A percentile compares a stretch with the other conserved stretches of the same genome.
Conservation (phyloP, 1,284 basidiomycete genomes). For the Dichomitus squalens region DNA sequence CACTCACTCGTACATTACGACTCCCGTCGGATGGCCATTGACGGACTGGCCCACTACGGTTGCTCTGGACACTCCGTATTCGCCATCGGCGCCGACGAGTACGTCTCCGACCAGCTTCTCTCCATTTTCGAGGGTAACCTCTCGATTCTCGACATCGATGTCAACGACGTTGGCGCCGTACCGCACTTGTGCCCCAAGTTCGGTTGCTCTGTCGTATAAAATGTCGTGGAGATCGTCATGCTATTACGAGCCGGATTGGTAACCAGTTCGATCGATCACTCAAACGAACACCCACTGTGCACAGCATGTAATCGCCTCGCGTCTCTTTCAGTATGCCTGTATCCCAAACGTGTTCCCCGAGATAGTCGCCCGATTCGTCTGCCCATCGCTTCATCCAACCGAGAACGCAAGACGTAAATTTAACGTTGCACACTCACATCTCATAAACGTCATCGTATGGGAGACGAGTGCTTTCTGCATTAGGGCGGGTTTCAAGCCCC, state of each 20-base stretch:
- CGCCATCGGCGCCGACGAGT: conserved; percentile 66
- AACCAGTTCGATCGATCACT: conserved; percentile 13
- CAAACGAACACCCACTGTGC: conserved; percentile 42
- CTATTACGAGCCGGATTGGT: conserved; percentile 29
- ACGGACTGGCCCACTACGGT: conserved; percentile 35
- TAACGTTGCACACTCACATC: conserved; percentile 33
- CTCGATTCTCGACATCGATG: conserved; percentile 17
- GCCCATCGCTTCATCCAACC: background rate
- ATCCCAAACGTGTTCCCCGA: conserved; percentile 55
- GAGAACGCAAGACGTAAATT: background rate
- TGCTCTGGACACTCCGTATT: conserved; percentile 27
- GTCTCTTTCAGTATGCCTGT: conserved; percentile 55
- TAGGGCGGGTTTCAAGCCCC: conserved; percentile 50
- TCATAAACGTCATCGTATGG: conserved; percentile 38
- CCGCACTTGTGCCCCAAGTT: conserved; percentile 30
- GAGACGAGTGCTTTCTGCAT: conserved; percentile 38
- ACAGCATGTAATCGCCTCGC: conserved; percentile 52
- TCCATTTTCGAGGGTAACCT: conserved; percentile 49
- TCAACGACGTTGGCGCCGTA: conserved; percentile 22
- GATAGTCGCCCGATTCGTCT: conserved; percentile 42
- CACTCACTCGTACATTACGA: conserved; percentile 47
- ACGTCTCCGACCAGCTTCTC: conserved; percentile 51
- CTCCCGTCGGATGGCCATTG: conserved; percentile 30
- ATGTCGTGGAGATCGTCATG: conserved; percentile 40
- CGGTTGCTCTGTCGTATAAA: conserved; percentile 46